Evolutionary conservation across 148 eudicot species (phyloP), one percentile per base, ranked within the genome.

Genomic region (Tetragonia tetragonoides): DNA sequence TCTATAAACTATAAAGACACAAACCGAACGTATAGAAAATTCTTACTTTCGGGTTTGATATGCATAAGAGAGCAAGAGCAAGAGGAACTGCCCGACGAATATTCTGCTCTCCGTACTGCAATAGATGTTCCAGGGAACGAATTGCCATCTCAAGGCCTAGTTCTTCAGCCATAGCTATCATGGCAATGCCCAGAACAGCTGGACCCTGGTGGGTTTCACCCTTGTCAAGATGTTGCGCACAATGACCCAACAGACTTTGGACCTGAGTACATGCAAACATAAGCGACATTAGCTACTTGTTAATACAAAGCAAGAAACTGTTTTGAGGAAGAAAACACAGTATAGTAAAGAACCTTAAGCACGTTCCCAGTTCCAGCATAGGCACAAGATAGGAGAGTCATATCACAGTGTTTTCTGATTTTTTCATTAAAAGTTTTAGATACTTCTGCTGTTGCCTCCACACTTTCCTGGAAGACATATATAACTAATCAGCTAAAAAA

Each of bases 151-250:
- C 97, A 60, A 89, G 76, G 21, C 99, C 97, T 38, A 93, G 74
- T 75, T 95, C 99, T 84, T 95, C 99, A 51, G 97, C 97, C 99
- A 95, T 95, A 49, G 99, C 91, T 47, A 95, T 90, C 99, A 95
- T 93, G 71, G 97, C 97, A 78, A 95, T 89, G 37, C 97, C 99
- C 66, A 95, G 85, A 61, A 95, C 99, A 62, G 97, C 97, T 49
- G 99, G 94, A 73, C 99, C 99, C 78, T 95, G 99, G 73, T 90
- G 93, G 66, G 89, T 85, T 82, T 91, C 97, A 49, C 93, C 90
- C 85, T 93, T 95, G 77, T 93, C 97, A 74, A 93, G 92, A 88
- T 93, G 97, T 67, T 91, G 93, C 0, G 91, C 97, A 77, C 99
- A 95, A 66, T 95, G 91, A 73, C 97, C 99, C 75, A 95, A 84